These are phyloP conservation scores for Trichophyton mentagrophytes DNA, from an alignment of 2,329 filamentous ascomycete genomes.

Conservation along the genomic window DNA sequence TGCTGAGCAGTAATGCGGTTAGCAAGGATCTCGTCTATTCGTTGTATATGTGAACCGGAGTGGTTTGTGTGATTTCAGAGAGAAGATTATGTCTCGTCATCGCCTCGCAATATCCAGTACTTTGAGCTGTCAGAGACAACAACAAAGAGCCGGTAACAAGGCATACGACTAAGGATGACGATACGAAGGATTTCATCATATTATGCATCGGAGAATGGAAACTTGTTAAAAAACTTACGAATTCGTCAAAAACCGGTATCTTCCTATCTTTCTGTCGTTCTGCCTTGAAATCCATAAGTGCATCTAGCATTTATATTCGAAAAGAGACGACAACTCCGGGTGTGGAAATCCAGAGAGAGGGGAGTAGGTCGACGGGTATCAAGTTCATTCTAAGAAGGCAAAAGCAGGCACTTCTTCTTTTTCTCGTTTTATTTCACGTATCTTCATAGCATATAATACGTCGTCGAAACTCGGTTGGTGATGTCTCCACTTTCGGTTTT, in stretches of 20 bases:
- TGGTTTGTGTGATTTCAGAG: constrained; percentile 7
- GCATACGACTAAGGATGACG: constrained; percentile 94
- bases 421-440: background rate
- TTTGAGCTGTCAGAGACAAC: background rate
- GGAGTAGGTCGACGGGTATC: background rate
- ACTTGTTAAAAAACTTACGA: background rate
- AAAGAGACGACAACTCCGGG: background rate
- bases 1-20: background rate
- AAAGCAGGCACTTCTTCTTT: too few relatives aligned
- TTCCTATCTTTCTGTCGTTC: background rate
- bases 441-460: background rate
- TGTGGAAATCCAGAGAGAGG: background rate
- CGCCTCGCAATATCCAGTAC: constrained; percentile 1
- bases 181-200: constrained; percentile 78
- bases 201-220: background rate
- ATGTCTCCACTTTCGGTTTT: background rate
- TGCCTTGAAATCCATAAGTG: background rate
- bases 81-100: constrained; percentile 14
- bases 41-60: background rate
- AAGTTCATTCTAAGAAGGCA: too few relatives aligned
- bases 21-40: background rate
- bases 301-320: background rate
- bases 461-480: background rate
- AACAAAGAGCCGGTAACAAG: constrained; percentile 22
- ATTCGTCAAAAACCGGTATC: background rate